These are phyloP conservation scores for Dioscorea cayenensis DNA, from an alignment of 116 monocot genomes.

Conservation along the genomic window DNA sequence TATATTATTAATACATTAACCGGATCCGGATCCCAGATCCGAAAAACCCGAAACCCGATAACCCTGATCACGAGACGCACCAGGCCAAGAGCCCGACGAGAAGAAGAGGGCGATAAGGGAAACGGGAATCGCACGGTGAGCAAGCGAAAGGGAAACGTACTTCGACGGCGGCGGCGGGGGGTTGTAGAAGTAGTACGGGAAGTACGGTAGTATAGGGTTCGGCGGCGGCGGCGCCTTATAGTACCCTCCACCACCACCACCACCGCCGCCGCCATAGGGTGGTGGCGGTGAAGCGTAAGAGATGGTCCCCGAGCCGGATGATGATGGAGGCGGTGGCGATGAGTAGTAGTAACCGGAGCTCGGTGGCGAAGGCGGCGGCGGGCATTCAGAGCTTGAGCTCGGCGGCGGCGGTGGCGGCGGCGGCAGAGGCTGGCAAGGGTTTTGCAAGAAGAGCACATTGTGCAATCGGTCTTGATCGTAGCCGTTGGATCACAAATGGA, in stretches of 20 bases:
- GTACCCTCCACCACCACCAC: conserved; percentile 3
- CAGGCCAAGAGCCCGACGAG: not conserved
- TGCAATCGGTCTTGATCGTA: conserved; percentile 24
- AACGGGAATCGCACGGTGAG: not conserved
- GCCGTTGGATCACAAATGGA: not conserved
- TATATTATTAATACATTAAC: too few relatives aligned
- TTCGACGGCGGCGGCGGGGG: conserved; percentile 18
- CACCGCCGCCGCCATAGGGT: conserved; percentile 2
- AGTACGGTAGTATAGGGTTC: conserved; percentile 41
- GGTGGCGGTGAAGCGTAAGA: conserved; percentile 19
- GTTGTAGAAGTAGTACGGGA: conserved; percentile 34
- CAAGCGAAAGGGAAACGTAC: not conserved
- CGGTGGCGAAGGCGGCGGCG: conserved; percentile 20
- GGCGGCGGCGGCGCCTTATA: conserved; percentile 37
- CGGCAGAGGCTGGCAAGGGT: conserved; percentile 34
- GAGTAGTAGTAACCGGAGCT: conserved; percentile 6
- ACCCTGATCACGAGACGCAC: not conserved
- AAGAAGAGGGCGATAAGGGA: not conserved
- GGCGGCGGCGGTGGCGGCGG: conserved; percentile 16
- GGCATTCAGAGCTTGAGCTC: conserved; percentile 8
- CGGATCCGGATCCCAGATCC: too few relatives aligned
- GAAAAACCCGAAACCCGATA: too few relatives aligned
- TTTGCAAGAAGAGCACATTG: conserved; percentile 58
- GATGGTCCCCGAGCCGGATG: not conserved
- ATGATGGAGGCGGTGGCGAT: conserved; percentile 15